Percentiles rank a stretch among this genome's conserved stretches.
These are phyloP conservation scores for Lachnellula hyalina DNA, from an alignment of 2,329 filamentous ascomycete genomes.

Conservation along the genomic window DNA sequence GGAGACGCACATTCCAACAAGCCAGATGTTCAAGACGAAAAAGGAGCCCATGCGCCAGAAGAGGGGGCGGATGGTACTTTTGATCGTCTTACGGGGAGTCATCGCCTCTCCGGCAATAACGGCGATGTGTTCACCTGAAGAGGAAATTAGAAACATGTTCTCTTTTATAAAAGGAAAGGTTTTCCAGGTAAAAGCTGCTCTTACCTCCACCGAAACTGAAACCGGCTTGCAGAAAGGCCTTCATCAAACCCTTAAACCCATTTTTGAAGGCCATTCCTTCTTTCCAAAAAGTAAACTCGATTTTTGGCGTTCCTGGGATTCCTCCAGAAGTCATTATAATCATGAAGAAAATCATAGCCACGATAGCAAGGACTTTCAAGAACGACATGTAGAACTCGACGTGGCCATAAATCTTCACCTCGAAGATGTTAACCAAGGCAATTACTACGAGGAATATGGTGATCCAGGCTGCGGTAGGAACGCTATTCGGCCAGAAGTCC, in stretches of 20 bases:
- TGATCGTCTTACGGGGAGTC: constrained; percentile 44
- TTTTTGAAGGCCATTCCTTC: constrained; percentile 49
- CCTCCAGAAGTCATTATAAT: constrained; percentile 52
- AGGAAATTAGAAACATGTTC: not conserved
- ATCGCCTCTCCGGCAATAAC: constrained; percentile 51
- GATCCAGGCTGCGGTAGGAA: constrained; percentile 49
- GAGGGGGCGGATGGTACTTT: constrained; percentile 36
- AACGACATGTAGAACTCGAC: constrained; percentile 52
- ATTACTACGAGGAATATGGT: constrained; percentile 43
- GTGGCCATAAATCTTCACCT: constrained; percentile 49
- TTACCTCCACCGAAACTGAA: constrained; percentile 53
- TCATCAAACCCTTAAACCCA: constrained; percentile 58
- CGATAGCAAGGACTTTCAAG: constrained; percentile 50
- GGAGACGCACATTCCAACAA: constrained; percentile 37
- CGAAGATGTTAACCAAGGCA: constrained; percentile 42
- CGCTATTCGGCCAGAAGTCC: constrained; percentile 44
- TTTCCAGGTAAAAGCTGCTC: not conserved
- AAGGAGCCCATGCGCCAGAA: constrained; percentile 40
- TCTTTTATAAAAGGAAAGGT: not conserved
- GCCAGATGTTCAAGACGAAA: constrained; percentile 37
- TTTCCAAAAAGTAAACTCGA: constrained; percentile 46
- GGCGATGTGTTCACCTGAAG: constrained; percentile 48
- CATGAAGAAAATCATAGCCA: constrained; percentile 57
- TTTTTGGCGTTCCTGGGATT: constrained; percentile 30
- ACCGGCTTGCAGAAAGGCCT: constrained; percentile 56